These are phyloP conservation scores for Nicotiana otophora DNA, from an alignment of 257 asterid genomes.

Conservation along the genomic window DNA sequence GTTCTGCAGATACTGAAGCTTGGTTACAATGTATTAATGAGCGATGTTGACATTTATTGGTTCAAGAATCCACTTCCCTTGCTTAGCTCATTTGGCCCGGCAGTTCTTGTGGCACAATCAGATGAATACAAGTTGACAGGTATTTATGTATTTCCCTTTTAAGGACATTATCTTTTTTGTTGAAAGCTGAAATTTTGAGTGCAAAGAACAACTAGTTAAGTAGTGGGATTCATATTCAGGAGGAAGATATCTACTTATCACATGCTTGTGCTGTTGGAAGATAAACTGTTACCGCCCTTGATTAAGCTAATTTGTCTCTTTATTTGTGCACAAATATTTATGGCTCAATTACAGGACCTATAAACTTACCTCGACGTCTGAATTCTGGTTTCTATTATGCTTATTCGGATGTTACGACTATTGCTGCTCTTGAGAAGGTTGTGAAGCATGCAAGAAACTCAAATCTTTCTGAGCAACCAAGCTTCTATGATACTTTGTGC, in stretches of 20 bases:
- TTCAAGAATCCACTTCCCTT: slow-evolving; percentile 63
- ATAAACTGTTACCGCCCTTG: not conserved
- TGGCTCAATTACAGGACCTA: slow-evolving; percentile 56
- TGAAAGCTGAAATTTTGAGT: not conserved
- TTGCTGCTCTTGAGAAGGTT: slow-evolving; percentile 67
- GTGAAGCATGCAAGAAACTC: slow-evolving; percentile 74
- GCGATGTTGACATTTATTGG: slow-evolving; percentile 51
- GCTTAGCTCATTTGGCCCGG: slow-evolving; percentile 72
- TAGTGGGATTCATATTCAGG: not conserved
- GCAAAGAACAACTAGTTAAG: not conserved
- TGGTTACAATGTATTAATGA: slow-evolving; percentile 52
- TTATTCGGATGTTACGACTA: slow-evolving; percentile 58
- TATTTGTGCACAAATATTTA: not conserved
- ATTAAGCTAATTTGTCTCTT: not conserved
- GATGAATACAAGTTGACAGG: slow-evolving; percentile 76
- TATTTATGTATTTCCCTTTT: slow-evolving; percentile 14
- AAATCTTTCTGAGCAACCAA: slow-evolving; percentile 87
- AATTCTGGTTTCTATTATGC: slow-evolving; percentile 92
- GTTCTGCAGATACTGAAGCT: slow-evolving; percentile 80
- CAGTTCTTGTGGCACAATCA: slow-evolving; percentile 75
- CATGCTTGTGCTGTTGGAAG: not conserved
- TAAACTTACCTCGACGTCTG: slow-evolving; percentile 87
- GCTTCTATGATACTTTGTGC: slow-evolving; percentile 79
- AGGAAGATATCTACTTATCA: slow-evolving; percentile 5
- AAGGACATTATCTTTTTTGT: not conserved